Evolutionary conservation across 2,329 filamentous ascomycete genomes (phyloP).

Genomic region (Fusarium nelsonii): DNA sequence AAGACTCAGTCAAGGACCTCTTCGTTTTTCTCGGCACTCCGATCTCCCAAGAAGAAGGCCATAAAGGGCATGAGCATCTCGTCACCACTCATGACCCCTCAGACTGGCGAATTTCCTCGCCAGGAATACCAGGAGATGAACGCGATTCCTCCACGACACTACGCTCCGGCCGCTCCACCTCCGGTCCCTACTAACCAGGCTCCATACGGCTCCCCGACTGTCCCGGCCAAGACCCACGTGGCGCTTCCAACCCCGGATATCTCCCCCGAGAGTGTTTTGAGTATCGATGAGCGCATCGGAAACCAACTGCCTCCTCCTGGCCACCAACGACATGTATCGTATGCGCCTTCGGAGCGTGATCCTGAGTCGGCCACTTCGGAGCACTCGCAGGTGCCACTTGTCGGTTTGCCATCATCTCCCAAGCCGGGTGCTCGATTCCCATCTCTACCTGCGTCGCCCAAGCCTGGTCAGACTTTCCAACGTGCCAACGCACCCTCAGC

Average conservation of each 20-base stretch:
- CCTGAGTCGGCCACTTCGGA: conserved; percentile 66
- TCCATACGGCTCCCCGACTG: conserved; percentile 48
- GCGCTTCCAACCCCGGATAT: conserved; percentile 50
- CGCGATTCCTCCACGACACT: conserved; percentile 68
- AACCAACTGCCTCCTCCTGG: conserved; percentile 51
- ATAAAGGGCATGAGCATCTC: conserved; percentile 69
- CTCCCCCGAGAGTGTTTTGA: conserved; percentile 58
- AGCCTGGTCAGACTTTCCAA: conserved; percentile 63
- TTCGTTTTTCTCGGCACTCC: conserved; percentile 71
- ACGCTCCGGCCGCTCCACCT: conserved; percentile 68
- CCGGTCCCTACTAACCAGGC: conserved; percentile 64
- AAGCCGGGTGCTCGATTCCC: conserved; percentile 52
- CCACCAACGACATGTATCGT: conserved; percentile 56
- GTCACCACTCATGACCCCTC: conserved; percentile 74
- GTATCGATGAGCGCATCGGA: conserved; percentile 69
- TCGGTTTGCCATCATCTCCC: conserved; percentile 64
- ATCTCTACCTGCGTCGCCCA: conserved; percentile 63
- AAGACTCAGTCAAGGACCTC: conserved; percentile 68
- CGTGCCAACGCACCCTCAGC: conserved; percentile 65
- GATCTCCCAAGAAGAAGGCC: conserved; percentile 68
- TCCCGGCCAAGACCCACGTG: conserved; percentile 44
- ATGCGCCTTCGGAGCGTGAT: conserved; percentile 58
- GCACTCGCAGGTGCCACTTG: conserved; percentile 62
- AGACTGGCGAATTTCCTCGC: conserved; percentile 70
- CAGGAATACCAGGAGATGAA: conserved; percentile 68